Percentiles rank a stretch among this genome's conserved stretches.
These are phyloP conservation scores for Saccharomycopsis amapae DNA, from an alignment of 805 yeast species.

Conservation along the genomic window DNA sequence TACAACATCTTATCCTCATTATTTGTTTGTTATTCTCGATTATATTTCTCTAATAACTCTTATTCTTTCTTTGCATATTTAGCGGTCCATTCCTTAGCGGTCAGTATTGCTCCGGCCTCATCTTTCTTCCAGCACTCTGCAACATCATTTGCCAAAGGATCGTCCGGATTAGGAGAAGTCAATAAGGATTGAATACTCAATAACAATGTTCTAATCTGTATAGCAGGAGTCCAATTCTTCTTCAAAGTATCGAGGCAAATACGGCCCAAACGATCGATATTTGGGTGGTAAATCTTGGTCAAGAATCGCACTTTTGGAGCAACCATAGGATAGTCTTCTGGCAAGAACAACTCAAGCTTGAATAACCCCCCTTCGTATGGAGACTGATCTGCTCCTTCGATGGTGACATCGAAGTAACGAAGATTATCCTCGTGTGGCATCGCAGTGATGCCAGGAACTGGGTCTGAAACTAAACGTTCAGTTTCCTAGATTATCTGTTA, in stretches of 20 bases:
- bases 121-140: conserved; percentile 94
- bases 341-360: conserved; percentile 77
- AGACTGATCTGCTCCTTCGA: conserved; percentile 85
- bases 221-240: conserved; percentile 96
- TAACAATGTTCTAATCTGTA: conserved; percentile 88
- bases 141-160: conserved; percentile 95
- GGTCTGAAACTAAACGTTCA: conserved; percentile 84
- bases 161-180: conserved; percentile 97
- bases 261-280: conserved; percentile 90
- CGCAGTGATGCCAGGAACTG: conserved; percentile 94
- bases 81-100: conserved; percentile 51
- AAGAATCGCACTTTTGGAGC: conserved; percentile 94
- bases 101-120: conserved; percentile 69
- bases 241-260: conserved; percentile 90
- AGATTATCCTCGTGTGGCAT: conserved; percentile 90
- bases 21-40: no score
- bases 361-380: conserved; percentile 87
- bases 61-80: no score
- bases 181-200: conserved; percentile 87
- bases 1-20: no score
- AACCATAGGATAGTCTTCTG: conserved; percentile 97
- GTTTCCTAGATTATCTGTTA: conserved; percentile 54
- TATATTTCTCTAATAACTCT: no score
- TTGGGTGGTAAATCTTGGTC: conserved; percentile 93
- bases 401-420: conserved; percentile 84